Evolutionary conservation across 2,329 filamentous ascomycete species (phyloP), one percentile per base, ranked within the genome.

Genomic region (Penicillium capsulatum): DNA sequence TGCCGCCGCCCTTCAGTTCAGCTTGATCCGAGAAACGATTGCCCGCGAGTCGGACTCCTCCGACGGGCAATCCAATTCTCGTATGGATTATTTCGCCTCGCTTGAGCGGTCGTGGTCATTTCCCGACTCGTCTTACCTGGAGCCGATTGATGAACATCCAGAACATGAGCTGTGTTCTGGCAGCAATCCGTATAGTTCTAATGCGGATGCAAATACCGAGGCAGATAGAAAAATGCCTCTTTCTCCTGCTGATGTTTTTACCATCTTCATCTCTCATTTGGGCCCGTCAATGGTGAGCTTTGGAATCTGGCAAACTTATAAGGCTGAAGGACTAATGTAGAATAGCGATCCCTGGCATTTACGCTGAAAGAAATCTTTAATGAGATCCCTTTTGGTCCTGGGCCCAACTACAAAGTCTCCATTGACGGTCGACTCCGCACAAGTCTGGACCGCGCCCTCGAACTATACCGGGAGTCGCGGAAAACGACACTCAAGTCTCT

Each of bases 281-380:
- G 92, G 92, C 0, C 92, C 92, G 1, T 92, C 91, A 0, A 94
- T 96, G 81, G 73, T 76, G 69, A 53, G 42, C 27, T 42, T 39
- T 4, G 4, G 19, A 9, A 9, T 9, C 9, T 9, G 19, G 5
- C n/a, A n/a, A n/a, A n/a, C n/a, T n/a, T n/a, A n/a, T 2, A 19
- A 10, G 14, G 7, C 4, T 17, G 24, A 8, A 26, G 3, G 20
- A 17, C 7, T 1, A 15, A n/a, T 32, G 4, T 11, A 31, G 39
- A 15, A 39, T 36, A 77, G 73, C 94, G 95, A 64, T 96, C 91
- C 0, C 70, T 98, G n/a, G 87, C 88, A 2, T 92, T 85, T 54
- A 97, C 92, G 0, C 67, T 98, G 27, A 87, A 88, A 8, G 84
- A 94, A 59, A 89, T 94, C 7, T 77, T 98, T 6, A 83, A 87